phyloP scores from a whole-genome alignment of 169 alveolate genomes.

The Plasmodium vivax region DNA sequence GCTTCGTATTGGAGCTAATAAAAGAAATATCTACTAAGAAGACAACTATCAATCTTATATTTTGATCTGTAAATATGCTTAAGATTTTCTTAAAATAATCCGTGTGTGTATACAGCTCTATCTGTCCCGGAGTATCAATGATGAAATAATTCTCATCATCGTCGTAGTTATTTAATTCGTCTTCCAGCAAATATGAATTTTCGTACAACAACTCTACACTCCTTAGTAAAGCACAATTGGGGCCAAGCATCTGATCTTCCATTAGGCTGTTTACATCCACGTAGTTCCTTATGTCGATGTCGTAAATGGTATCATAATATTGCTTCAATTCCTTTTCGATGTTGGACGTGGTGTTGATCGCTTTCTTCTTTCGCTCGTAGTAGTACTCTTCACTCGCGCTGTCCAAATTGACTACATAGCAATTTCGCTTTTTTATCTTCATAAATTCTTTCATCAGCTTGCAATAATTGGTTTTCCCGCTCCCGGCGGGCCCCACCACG shows the following conservation, averaged over 20 bases:
- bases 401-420: constrained; percentile 95
- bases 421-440: constrained; percentile 87
- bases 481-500: constrained; percentile 99
- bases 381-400: constrained; percentile 96
- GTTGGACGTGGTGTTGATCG: constrained; percentile 84
- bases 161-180: constrained; percentile 91
- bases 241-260: constrained; percentile 95
- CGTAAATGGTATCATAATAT: constrained; percentile 82
- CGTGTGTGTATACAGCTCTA: constrained; percentile 96
- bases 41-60: constrained; percentile 93
- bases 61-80: constrained; percentile 87
- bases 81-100: constrained; percentile 93
- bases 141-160: constrained; percentile 95
- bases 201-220: constrained; percentile 95
- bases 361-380: constrained; percentile 75
- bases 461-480: constrained; percentile 98
- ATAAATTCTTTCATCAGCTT: constrained; percentile 93
- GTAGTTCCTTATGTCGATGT: constrained; percentile 95
- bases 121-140: constrained; percentile 98
- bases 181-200: constrained; percentile 94
- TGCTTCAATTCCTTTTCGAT: constrained; percentile 83
- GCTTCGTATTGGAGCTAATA: constrained; percentile 94
- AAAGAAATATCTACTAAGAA: constrained; percentile 95
- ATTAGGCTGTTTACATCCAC: constrained; percentile 94
- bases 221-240: constrained; percentile 96